Conservation (phyloP, 169 alveolate genomes). For the Plasmodium gonderi region DNA sequence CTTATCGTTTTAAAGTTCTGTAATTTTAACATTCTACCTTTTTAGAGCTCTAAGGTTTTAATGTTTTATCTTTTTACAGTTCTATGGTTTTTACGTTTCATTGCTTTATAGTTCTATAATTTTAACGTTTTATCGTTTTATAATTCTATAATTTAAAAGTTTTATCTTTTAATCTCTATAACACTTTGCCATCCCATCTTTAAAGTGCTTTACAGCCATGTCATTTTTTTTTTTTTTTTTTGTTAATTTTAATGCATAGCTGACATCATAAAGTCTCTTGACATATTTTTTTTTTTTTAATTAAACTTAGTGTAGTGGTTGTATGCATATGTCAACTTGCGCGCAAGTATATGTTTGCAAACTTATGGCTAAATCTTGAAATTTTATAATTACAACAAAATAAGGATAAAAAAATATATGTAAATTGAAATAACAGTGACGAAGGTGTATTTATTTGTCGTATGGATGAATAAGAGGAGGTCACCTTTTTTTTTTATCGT, state of each 20-base stretch:
- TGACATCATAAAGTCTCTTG: too few species aligned
- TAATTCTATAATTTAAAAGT: too few species aligned
- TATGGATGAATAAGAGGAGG: neutral
- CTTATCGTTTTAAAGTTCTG: too few species aligned
- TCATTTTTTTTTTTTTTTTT: neutral
- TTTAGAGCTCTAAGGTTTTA: neutral
- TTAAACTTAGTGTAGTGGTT: neutral
- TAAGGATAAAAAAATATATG: neutral
- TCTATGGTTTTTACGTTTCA: neutral
- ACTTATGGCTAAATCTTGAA: neutral
- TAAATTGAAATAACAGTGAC: neutral
- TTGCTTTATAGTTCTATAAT: neutral
- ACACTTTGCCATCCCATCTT: too few species aligned
- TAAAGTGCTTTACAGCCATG: neutral
- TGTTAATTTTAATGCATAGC: neutral
- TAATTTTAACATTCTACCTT: neutral
- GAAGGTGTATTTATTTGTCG: neutral
- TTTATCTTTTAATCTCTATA: too few species aligned
- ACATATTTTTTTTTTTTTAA: constrained; percentile 4
- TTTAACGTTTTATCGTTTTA: neutral
- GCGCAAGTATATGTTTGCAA: neutral
- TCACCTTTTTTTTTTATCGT: neutral
- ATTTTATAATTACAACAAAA: neutral
- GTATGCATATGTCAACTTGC: neutral
- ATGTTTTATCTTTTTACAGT: neutral